Evolutionary conservation across 2,329 filamentous ascomycete genomes (phyloP).

Genomic region (Lasiodiplodia theobromae): DNA sequence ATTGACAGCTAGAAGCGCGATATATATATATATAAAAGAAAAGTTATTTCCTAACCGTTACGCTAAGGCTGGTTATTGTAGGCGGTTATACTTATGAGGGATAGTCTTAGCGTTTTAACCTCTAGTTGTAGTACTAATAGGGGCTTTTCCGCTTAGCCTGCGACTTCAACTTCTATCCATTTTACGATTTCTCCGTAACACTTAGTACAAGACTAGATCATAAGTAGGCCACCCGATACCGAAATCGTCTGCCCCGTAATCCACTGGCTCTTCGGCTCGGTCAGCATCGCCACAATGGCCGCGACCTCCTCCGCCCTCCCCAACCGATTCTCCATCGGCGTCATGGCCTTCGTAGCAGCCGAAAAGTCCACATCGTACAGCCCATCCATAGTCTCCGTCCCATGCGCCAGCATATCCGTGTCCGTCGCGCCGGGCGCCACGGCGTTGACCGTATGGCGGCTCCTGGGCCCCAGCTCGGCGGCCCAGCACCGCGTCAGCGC

Average conservation of each 20-base stretch:
- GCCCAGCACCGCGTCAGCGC: conserved; percentile 66
- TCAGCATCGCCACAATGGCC: conserved; percentile 63
- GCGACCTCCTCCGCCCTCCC: conserved; percentile 63
- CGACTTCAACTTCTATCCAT: too few relatives aligned
- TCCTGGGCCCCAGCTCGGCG: conserved; percentile 61
- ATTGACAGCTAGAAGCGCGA: too few relatives aligned
- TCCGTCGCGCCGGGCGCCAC: conserved; percentile 67
- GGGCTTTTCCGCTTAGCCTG: too few relatives aligned
- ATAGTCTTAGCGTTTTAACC: too few relatives aligned
- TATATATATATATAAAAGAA: too few relatives aligned
- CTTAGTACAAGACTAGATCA: not conserved
- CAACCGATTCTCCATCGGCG: conserved; percentile 35
- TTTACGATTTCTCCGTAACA: too few relatives aligned
- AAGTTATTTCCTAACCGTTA: too few relatives aligned
- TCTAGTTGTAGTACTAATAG: too few relatives aligned
- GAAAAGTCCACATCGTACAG: conserved; percentile 50
- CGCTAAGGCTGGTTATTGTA: too few relatives aligned
- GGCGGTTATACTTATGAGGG: too few relatives aligned
- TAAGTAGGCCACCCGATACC: conserved; percentile 38
- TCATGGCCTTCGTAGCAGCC: conserved; percentile 47
- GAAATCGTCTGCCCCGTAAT: conserved; percentile 62
- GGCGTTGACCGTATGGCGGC: conserved; percentile 68
- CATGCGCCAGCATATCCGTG: conserved; percentile 61
- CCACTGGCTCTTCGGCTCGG: conserved; percentile 53
- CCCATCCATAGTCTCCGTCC: conserved; percentile 55